A percentile compares a stretch with the other conserved stretches of the same genome.
Evolutionary conservation across 2,329 filamentous ascomycete genomes (phyloP).

Genomic region (Colletotrichum filicis): DNA sequence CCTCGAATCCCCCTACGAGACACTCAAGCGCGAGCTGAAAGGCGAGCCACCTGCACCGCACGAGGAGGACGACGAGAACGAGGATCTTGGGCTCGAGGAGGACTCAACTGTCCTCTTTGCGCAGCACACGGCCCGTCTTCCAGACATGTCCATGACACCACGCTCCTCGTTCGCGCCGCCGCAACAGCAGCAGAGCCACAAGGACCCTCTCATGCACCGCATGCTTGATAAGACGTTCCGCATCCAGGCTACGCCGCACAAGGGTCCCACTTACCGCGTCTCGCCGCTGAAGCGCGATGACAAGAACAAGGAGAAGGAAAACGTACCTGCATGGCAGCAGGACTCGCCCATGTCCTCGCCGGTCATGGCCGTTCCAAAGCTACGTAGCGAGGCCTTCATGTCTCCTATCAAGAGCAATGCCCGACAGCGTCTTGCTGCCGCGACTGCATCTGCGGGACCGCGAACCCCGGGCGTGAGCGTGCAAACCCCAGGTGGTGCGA

Average conservation of each 20-base stretch:
- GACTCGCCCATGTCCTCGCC: constrained; percentile 78
- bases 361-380: constrained; percentile 81
- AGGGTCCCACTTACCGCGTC: constrained; percentile 53
- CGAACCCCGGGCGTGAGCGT: constrained; percentile 88
- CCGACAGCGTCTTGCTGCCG: constrained; percentile 54
- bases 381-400: constrained; percentile 87
- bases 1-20: constrained; percentile 82
- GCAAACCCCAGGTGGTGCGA: constrained; percentile 74
- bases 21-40: constrained; percentile 74
- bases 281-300: constrained; percentile 56
- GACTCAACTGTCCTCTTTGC: constrained; percentile 62
- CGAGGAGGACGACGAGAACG: constrained; percentile 48
- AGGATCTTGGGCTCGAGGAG: constrained; percentile 51
- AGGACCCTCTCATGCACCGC: constrained; percentile 87
- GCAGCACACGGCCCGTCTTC: constrained; percentile 65
- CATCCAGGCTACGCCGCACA: constrained; percentile 89
- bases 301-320: constrained; percentile 41
- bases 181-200: constrained; percentile 55
- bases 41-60: constrained; percentile 46
- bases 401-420: constrained; percentile 70
- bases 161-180: constrained; percentile 41
- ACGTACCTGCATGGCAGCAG: constrained; percentile 54
- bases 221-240: constrained; percentile 97
- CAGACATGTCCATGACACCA: constrained; percentile 73
- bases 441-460: constrained; percentile 55